Evolutionary conservation across 1,139 yeast genomes (phyloP), one percentile per base, ranked within the genome.

Genomic region (Magnusiomyces clavatus): DNA sequence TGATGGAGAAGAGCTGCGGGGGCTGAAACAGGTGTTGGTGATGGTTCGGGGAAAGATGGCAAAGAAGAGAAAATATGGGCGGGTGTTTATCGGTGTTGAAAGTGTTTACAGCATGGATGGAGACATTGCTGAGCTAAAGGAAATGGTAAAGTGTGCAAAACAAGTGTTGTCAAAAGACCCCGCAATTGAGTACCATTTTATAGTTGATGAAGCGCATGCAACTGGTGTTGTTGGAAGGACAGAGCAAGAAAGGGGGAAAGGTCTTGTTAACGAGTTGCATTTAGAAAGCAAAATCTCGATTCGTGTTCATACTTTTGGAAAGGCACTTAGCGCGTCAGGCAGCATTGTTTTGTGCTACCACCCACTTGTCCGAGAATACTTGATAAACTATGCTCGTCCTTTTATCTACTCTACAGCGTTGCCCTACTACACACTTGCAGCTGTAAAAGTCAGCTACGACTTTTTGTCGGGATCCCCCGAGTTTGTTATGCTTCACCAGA

Each of bases 41-140:
- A 42, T 17, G 8, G 34, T 42, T 37, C n/a, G 16, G 11, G 11
- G 10, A 49, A 42, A 20, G 50, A 39, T 31, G 48, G 51, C 11
- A 59, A 57, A 38, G 16, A 42, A 11, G 44, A 24, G 19, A 19
- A 19, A 14, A 42, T 13, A 5, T 13, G 34, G 14, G 8, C 10
- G 44, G 3, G 54, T 63, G 6, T 63, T 63, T 47, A 45, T 63
- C 1, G 66, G 64, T 5, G 55, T 63, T 8, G 67, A 63, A 46
- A 56, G 61, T 5, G 61, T 63, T 5, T 63, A 63, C 51, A 61
- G 65, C 49, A 63, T 63, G 67, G 67, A 63, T 51, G 67, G 67
- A 20, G 67, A 63, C 47, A 46, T 54, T 2, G 60, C 61, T 4
- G 64, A 65, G 2, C 52, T 63, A 31, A 36, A 35, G 14, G 61